Evolutionary conservation across 1,284 basidiomycete genomes (phyloP), one percentile per base, ranked within the genome.

Genomic region (Somion occarium): DNA sequence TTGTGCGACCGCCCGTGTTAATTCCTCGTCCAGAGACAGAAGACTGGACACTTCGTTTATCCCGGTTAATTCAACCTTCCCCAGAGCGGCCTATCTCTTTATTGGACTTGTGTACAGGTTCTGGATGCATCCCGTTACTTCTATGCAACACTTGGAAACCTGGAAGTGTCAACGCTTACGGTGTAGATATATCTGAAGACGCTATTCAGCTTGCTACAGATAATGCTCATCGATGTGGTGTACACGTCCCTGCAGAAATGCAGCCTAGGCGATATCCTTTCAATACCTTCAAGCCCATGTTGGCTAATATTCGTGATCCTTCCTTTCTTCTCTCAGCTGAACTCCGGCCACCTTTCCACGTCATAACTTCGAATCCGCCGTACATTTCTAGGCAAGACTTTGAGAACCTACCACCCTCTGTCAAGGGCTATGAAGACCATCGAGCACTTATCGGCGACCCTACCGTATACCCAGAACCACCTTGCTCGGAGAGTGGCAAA

Each of bases 21-120:
- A 97, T 97, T 43, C 93, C 94, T 2, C 85, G 93, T 5, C 88
- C 93, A 39, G 93, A 98, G 68, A 98, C 94, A 1, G 93, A 96
- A 59, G 70, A 92, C 64, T 89, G 88, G 89, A 71, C 80, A 1
- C 63, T 82, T 15, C 76, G 74, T 52, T 75, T 91, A 41, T 73
- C 83, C 23, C 67, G 74, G 7, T 62, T 61, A 11, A 59, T 79
- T 51, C 51, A 64, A 4, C 75, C 75, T 2, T 61, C 68, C n/a
- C 57, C 67, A 41, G 42, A 63, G 19, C 67, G 60, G 25, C 75
- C 76, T n/a, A 56, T 78, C 25, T 73, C 69, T 39, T 66, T 94
- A 20, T 75, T 96, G 24, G 94, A 97, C 69, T 79, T 97, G 39
- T 93, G 93, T 63, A 94, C 93, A 1, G 94, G 94, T 26, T 82